Evolutionary conservation across 1,139 yeast species (phyloP), one percentile per base, ranked within the genome.

Genomic region (Barnettozyma hawaiiensis): DNA sequence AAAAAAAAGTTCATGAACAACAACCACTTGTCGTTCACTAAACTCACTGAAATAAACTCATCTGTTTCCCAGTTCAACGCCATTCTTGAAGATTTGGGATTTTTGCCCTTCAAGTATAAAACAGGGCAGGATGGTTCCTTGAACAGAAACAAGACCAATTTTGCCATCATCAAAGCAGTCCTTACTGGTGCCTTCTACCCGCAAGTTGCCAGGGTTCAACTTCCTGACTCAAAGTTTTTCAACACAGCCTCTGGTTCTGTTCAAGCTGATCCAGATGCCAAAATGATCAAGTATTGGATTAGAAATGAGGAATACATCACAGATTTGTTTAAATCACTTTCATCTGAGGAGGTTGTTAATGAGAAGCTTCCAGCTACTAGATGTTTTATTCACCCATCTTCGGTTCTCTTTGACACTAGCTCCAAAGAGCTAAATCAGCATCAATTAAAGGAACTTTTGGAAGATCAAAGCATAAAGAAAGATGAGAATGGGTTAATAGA

Each of bases 171-270:
- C 4, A 70, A 80, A 31, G 77, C 95, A 0, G 71, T 90, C 1
- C 64, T 89, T 20, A 80, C 95, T 0, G 95, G 95, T 3, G 73
- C 96, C 0, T 76, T 81, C 54, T 84, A 82, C 53, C 97, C 97
- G 0, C 83, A 85, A 43, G 68, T 87, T 31, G 89, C 94, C 0
- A 72, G 89, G 47, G 85, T 87, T 4, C 87, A 83, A 52, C 67
- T 78, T 28, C 97, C 97, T 0, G 89, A 85, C 49, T 78, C 90
- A 7, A 85, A 84, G 54, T 92, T 68, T 58, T 68, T 79, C 41
- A 75, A 79, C 36, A 78, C 87, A 2, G 67, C 81, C 27, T 74
- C 80, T 2, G 98, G 98, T 27, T 75, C 97, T 0, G 71, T 92
- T 39, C 92, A 85, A 44, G 72, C 79, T 27, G 96, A 89, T 52